A percentile compares a stretch with the other conserved stretches of the same genome.
Evolutionary conservation across 2,329 filamentous ascomycete species (phyloP).

Genomic region (Botrytis hyacinthi): DNA sequence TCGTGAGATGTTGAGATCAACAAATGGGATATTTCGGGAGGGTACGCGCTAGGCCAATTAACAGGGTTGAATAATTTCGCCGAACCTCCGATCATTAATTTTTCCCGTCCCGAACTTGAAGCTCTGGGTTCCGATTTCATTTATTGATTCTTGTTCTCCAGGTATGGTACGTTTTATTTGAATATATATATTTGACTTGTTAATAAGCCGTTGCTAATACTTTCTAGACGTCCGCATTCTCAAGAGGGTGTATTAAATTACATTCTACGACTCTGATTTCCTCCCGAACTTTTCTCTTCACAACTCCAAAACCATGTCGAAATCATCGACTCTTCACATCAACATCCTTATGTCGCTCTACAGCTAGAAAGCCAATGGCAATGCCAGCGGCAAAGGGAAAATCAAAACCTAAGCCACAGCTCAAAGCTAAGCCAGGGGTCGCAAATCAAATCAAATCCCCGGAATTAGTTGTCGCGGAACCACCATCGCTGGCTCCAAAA

Average conservation of each 20-base stretch:
- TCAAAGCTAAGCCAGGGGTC: conserved; percentile 10
- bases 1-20: conserved; percentile 25
- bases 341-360: conserved; percentile 28
- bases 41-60: conserved; percentile 18
- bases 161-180: conserved; percentile 22
- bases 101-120: conserved; percentile 21
- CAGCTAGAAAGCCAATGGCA: conserved; percentile 23
- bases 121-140: background rate
- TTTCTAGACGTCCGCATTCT: conserved; percentile 40
- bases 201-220: conserved; percentile 21
- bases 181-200: background rate
- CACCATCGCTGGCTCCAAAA: conserved; percentile 5
- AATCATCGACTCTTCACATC: conserved; percentile 29
- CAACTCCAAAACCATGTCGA: conserved; percentile 22
- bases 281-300: conserved; percentile 21
- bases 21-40: conserved; percentile 26
- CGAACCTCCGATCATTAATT: conserved; percentile 27
- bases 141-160: conserved; percentile 2
- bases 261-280: conserved; percentile 25
- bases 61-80: conserved; percentile 21
- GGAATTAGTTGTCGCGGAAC: background rate
- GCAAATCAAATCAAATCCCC: conserved; percentile 4
- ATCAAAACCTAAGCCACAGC: conserved; percentile 10
- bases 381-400: conserved; percentile 10
- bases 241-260: conserved; percentile 37